A percentile compares a stretch with the other conserved stretches of the same genome.
phyloP scores from a whole-genome alignment of 495 filamentous ascomycete genomes.

The Alectoria sarmentosa region DNA sequence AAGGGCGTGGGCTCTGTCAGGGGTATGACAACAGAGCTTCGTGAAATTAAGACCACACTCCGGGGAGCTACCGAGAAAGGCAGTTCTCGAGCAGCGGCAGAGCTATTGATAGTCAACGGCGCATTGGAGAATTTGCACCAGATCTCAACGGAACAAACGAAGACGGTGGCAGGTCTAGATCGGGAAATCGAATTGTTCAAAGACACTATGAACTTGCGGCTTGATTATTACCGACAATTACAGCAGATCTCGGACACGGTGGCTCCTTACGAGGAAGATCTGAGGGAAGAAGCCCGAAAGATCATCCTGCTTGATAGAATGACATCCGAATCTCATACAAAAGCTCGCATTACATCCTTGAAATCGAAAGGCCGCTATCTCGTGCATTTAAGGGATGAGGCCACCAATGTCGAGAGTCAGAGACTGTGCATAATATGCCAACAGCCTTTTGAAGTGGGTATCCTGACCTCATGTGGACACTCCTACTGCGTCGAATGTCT shows the following conservation, averaged over 20 bases:
- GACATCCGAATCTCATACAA: slow-evolving; percentile 31
- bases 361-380: slow-evolving; percentile 70
- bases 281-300: slow-evolving; percentile 39
- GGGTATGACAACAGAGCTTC: slow-evolving; percentile 59
- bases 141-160: slow-evolving; percentile 57
- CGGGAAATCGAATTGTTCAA: slow-evolving; percentile 72
- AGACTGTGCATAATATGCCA: slow-evolving; percentile 78
- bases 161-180: slow-evolving; percentile 51
- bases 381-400: slow-evolving; percentile 51
- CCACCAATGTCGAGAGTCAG: slow-evolving; percentile 45
- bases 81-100: slow-evolving; percentile 54
- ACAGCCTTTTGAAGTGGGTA: slow-evolving; percentile 61
- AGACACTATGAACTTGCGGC: slow-evolving; percentile 67
- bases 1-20: slow-evolving; percentile 56
- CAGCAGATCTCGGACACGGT: slow-evolving; percentile 85
- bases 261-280: slow-evolving; percentile 57
- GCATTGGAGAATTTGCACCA: slow-evolving; percentile 52
- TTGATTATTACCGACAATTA: slow-evolving; percentile 84
- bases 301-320: slow-evolving; percentile 41
- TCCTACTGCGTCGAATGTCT: slow-evolving; percentile 86
- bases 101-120: slow-evolving; percentile 53
- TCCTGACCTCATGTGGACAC: slow-evolving; percentile 86
- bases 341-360: slow-evolving; percentile 48
- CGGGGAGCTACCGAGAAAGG: slow-evolving; percentile 53
- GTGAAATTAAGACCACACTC: slow-evolving; percentile 54